Conservation (phyloP, 805 yeast species). For the Zygosaccharomyces lentus region DNA sequence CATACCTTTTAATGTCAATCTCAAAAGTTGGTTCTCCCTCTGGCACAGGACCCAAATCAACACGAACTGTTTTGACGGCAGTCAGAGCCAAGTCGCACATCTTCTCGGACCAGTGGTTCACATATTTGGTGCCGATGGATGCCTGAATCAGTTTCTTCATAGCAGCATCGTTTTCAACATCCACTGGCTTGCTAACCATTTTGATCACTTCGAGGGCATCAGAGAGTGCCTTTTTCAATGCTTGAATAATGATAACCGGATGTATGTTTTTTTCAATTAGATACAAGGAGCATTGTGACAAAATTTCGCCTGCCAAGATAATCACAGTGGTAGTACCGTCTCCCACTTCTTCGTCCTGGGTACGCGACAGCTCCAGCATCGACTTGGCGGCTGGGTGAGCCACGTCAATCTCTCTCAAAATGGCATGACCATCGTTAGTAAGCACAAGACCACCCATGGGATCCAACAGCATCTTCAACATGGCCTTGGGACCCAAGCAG, state of each 20-base stretch:
- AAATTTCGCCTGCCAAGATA: constrained; percentile 92
- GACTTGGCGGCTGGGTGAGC: constrained; percentile 99
- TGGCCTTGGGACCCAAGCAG: constrained; percentile 97
- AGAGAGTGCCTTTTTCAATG: constrained; percentile 81
- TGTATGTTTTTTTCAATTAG: constrained; percentile 87
- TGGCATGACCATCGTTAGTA: constrained; percentile 98
- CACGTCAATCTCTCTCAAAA: constrained; percentile 91
- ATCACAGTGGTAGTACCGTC: constrained; percentile 98
- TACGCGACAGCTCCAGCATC: constrained; percentile 93
- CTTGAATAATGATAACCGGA: constrained; percentile 93
- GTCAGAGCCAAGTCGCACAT: constrained; percentile 86
- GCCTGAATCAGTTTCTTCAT: constrained; percentile 84
- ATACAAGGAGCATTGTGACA: constrained; percentile 92
- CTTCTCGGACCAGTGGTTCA: constrained; percentile 80
- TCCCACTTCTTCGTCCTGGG: constrained; percentile 98
- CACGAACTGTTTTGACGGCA: constrained; percentile 80
- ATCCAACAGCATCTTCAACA: constrained; percentile 95
- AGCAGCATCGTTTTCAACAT: constrained; percentile 75
- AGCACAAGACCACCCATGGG: constrained; percentile 93
- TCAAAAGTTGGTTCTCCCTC: constrained; percentile 61
- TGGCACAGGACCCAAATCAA: constrained; percentile 42
- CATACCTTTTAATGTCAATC: constrained; percentile 89
- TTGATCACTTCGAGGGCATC: constrained; percentile 90
- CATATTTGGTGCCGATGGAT: constrained; percentile 93
- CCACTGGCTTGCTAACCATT: constrained; percentile 78